Percentiles rank a stretch among this genome's conserved stretches.
Evolutionary conservation across 164 flowering plant genomes (phyloP).

Genomic region (Sedum album): DNA sequence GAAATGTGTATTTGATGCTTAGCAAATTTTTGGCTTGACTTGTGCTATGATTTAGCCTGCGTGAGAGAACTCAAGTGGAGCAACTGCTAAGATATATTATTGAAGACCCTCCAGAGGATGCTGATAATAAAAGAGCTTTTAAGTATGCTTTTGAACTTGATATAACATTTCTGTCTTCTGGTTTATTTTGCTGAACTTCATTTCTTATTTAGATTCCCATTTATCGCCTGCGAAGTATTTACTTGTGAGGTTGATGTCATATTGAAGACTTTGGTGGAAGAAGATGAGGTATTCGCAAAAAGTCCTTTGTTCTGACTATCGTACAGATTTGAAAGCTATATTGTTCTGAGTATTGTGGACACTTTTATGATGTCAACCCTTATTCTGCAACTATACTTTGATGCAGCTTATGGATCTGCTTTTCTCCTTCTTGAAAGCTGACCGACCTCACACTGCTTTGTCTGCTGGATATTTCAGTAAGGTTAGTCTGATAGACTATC

Average conservation of each 20-base stretch:
- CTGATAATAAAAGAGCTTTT: constrained; percentile 77
- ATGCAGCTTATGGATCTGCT: constrained; percentile 82
- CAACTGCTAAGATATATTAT: constrained; percentile 65
- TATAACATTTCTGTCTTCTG: not conserved
- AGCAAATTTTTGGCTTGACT: not conserved
- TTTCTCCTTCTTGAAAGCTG: constrained; percentile 89
- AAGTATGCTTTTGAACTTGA: constrained; percentile 37
- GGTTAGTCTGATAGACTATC: constrained; percentile 25
- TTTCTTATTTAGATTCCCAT: constrained; percentile 65
- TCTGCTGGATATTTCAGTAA: constrained; percentile 95
- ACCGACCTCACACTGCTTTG: constrained; percentile 68
- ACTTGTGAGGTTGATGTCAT: constrained; percentile 97
- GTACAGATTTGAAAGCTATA: not conserved
- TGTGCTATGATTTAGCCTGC: constrained; percentile 36
- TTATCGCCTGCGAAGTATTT: constrained; percentile 88
- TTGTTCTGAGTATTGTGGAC: not conserved
- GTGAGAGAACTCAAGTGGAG: constrained; percentile 88
- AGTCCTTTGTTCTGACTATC: not conserved
- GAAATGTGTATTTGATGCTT: not conserved
- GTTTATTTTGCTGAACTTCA: not conserved
- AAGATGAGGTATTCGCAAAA: constrained; percentile 59
- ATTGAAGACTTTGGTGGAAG: constrained; percentile 83
- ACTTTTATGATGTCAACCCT: not conserved
- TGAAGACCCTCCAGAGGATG: constrained; percentile 75
- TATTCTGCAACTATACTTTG: not conserved